These are phyloP conservation scores for Fusarium fujikuroi DNA, from an alignment of 2,329 filamentous ascomycete species.

Conservation along the genomic window DNA sequence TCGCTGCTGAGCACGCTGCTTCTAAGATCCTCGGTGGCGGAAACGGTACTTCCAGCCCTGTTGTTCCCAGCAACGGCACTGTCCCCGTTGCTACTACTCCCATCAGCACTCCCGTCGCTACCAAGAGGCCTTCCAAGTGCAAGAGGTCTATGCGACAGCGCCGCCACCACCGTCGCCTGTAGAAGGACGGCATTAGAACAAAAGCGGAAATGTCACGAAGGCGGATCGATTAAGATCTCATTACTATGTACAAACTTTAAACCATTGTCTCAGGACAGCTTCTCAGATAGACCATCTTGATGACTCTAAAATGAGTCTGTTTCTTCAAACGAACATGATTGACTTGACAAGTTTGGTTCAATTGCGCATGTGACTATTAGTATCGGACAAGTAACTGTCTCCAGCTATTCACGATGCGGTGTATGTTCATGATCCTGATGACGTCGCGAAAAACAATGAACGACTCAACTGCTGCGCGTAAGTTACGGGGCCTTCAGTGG, in stretches of 20 bases:
- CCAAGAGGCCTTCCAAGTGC: conserved; percentile 15
- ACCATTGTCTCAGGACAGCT: conserved; percentile 7
- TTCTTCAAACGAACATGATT: not conserved
- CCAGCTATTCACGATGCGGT: not conserved
- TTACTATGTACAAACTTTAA: conserved; percentile 23
- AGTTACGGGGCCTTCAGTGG: not conserved
- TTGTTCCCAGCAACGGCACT: conserved; percentile 12
- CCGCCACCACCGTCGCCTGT: not conserved
- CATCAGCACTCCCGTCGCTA: not conserved
- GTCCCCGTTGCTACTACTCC: not conserved
- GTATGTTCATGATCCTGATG: not conserved
- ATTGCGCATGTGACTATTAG: not conserved
- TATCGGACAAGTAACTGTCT: not conserved
- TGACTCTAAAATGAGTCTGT: not conserved
- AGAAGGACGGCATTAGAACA: fast-evolving
- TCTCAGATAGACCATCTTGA: conserved; percentile 12
- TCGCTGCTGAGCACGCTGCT: conserved; percentile 70
- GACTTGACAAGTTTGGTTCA: no score
- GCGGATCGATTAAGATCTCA: not conserved
- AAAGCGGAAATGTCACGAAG: not conserved
- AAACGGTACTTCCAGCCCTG: conserved; percentile 3
- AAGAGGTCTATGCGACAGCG: conserved; percentile 14
- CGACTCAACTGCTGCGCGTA: fast-evolving
- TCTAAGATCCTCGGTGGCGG: conserved; percentile 31
- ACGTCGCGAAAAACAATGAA: fast-evolving